Base-by-base conservation (phyloP, 768 basidiomycete species). In the Thelephora aurantiotincta region DNA sequence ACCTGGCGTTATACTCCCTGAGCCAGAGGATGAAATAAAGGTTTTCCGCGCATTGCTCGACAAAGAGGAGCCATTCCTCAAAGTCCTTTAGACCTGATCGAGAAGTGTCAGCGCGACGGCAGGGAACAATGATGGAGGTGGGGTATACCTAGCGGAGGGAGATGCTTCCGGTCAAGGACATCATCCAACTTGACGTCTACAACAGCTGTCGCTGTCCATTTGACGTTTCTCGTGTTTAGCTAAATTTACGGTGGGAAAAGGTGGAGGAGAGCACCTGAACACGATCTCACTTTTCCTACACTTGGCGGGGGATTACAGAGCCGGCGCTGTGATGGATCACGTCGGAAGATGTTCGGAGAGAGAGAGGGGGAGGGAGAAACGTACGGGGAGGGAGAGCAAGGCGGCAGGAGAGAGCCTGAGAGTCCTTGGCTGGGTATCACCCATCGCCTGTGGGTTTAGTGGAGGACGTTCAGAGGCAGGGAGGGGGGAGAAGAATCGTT, bases 11-110 rank as follows among this genome's bases (percentile, higher is more conserved):
- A 54, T 88, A 88, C 53, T 87, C 85, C 51, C 75, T 75, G 26
- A 87, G 67, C 84, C 84, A 88, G 44, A 88, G 74, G n/a, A 74
- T 72, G 57, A 88, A 88, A 56, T 88, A 88, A 72, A 89, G 70
- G 57, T 87, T 88, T 60, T 88, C 85, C 19, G 82, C 77, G 43
- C 71, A 71, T 48, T 71, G 72, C 54, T 89, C 87, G 47, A 83
- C 82, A 61, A 84, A 86, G 37, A 89, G 68, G 47, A 88, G 65
- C 72, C 84, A 89, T 62, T 89, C 86, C 65, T 82, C 65, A 41
- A 57, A 58, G 47, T 65, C 63, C 79, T 79, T 79, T 47, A 64
- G 57, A 13, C 51, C 54, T 55, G 33, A 33, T 11, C 3, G 9
- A 22, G 22, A 14, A 33, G 30, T 19, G 37, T 3, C 6, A 38